Evolutionary conservation across 345 rosid genomes (phyloP), one percentile per base, ranked within the genome.

Genomic region (Draba incana): DNA sequence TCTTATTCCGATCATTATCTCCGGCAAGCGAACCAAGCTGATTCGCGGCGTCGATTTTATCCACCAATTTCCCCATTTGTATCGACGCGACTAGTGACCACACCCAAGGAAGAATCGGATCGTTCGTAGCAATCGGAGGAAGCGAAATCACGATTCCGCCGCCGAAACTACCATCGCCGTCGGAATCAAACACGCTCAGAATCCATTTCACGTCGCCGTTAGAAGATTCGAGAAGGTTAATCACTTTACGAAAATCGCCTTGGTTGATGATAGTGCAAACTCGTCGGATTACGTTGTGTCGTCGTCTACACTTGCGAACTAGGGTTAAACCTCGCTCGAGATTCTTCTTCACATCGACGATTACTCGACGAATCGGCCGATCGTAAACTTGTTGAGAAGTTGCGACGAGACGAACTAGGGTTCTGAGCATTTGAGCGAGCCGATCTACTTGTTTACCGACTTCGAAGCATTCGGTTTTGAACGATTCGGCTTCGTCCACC

Each of bases 31-130:
- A 79, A 11, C 84, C 88, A 45, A 93, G 84, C 47, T 84, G 82
- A 64, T 78, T 83, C 13, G 96, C 94, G 0, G 98, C 98, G 10
- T 90, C 94, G 14, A 84, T 80, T 14, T 84, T 85, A n/a, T 88
- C 94, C 5, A 62, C 28, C 47, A 76, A 61, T 28, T 77, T 80
- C 0, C 89, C 89, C 87, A 82, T 78, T 50, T 81, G 86, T 13
- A 86, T 66, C 3, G 86, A 69, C 0, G 93, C 88, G 3, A 86
- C 80, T 49, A 78, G 82, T 5, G 93, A 88, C 98, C 98, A 92
- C 23, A 92, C 88, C 96, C 90, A 92, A 3, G 97, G 84, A 10
- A 93, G 79, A 47, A 93, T 88, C 55, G 98, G 98, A 64, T 93
- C 94, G 61, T 87, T 93, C 33, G 90, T 84, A 0, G 94, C 96